These are phyloP conservation scores for Ascomycota sp. DNA, from an alignment of 2,329 filamentous ascomycete genomes.

Conservation along the genomic window DNA sequence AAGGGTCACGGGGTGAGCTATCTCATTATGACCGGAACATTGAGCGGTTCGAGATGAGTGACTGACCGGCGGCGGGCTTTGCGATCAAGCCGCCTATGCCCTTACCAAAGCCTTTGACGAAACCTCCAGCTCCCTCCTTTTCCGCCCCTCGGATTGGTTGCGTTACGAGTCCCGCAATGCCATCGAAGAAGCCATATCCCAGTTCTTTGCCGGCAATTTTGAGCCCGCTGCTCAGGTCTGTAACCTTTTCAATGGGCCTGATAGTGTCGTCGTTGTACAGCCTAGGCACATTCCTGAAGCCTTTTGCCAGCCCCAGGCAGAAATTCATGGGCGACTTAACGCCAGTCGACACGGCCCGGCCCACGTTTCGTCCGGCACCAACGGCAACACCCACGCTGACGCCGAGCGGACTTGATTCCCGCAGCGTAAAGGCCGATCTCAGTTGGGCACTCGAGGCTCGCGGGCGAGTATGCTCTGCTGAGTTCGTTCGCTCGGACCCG, in stretches of 20 bases:
- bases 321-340: conserved; percentile 70
- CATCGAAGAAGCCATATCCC: conserved; percentile 57
- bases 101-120: conserved; percentile 61
- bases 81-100: conserved; percentile 61
- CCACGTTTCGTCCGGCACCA: conserved; percentile 42
- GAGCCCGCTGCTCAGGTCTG: conserved; percentile 51
- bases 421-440: conserved; percentile 3
- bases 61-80: conserved; percentile 57
- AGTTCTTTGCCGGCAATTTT: conserved; percentile 60
- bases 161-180: conserved; percentile 56
- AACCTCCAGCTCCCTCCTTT: conserved; percentile 29
- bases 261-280: conserved; percentile 72
- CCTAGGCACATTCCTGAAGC: conserved; percentile 70
- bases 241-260: conserved; percentile 56
- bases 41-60: not conserved
- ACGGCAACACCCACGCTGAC: conserved; percentile 33
- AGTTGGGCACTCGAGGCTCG: conserved; percentile 2
- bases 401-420: conserved; percentile 5
- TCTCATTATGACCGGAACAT: not conserved
- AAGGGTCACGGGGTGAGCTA: not conserved
- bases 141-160: conserved; percentile 44
- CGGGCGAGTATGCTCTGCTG: not conserved
- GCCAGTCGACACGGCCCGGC: conserved; percentile 50
- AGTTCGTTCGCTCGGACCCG: not conserved
- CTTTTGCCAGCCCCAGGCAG: conserved; percentile 57